Conservation (phyloP, 192 early-diverging fungal genomes). For the Phycomyces blakesleeanus region DNA sequence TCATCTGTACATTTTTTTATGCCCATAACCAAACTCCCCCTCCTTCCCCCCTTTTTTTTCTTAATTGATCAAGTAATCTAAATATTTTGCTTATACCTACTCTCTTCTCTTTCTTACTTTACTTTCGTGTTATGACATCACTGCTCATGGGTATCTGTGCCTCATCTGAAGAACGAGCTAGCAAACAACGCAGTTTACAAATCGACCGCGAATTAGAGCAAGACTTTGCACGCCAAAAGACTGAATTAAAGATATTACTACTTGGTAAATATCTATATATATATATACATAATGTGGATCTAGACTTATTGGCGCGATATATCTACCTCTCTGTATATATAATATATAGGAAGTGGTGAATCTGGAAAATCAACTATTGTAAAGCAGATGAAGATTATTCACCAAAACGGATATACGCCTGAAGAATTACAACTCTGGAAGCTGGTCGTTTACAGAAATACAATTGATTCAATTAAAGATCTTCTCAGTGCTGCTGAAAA, state of each 20-base stretch:
- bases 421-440: slow-evolving; percentile 76
- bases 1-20: too few relatives aligned
- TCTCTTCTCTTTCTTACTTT: slow-evolving; percentile 7
- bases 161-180: slow-evolving; percentile 58
- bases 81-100: neutral
- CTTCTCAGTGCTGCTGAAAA: slow-evolving; percentile 62
- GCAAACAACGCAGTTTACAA: slow-evolving; percentile 43
- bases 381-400: slow-evolving; percentile 98
- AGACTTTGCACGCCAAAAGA: slow-evolving; percentile 54
- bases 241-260: slow-evolving; percentile 72
- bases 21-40: too few relatives aligned
- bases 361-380: slow-evolving; percentile 96
- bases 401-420: slow-evolving; percentile 85
- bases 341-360: slow-evolving; percentile 74
- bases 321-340: neutral
- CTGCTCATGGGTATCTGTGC: slow-evolving; percentile 62
- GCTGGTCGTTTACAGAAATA: slow-evolving; percentile 81
- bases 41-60: neutral
- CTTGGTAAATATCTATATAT: too few relatives aligned
- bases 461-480: slow-evolving; percentile 77
- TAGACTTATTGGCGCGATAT: too few relatives aligned
- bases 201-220: slow-evolving; percentile 65
- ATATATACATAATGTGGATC: too few relatives aligned
- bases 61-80: slow-evolving; percentile 4
- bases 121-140: slow-evolving; percentile 1